Base-by-base conservation (phyloP, 2,329 filamentous ascomycete genomes). In the Fusarium concolor region DNA sequence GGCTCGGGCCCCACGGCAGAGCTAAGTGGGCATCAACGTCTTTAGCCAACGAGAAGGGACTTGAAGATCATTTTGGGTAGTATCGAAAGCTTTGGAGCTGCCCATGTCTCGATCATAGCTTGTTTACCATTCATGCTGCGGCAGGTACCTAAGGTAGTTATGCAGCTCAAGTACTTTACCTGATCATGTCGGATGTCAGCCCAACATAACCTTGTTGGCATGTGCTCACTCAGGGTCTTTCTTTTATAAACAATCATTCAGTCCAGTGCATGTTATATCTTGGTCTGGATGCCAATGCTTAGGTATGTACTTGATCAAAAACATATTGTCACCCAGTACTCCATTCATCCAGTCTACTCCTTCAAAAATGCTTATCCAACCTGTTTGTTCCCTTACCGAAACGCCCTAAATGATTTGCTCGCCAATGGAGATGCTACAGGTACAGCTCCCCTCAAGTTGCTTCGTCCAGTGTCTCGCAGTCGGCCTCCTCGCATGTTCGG, bases 401-500 rank as follows among this genome's bases (percentile, higher is more conserved):
- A 82, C 47, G 79, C 79, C 69, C 77, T 78, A 61, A 82, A 80
- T 22, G 79, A 79, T 69, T 81, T 84, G 69, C 77, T 82, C 62
- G 79, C 76, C 42, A 83, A 67, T 26, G 82, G 81, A 26, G 80
- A 83, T 42, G 76, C 72, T 26, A 63, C 75, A 20, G 69, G 67
- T 43, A 69, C 67, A 53, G 67, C 45, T 28, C 75, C 68, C 42
- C 70, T 57, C 56, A 62, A 60, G 42, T 66, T 76, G 26, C 71
- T 69, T 51, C 79, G 78, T 4, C 80, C 79, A 54, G 78, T 79
- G 49, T 85, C 83, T 52, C 82, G 81, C 56, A 83, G 76, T 41
- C 85, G 81, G 22, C 83, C 80, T 31, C 82, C 82, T 24, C 84
- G 81, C 74, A 83, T 81, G 61, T 84, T 86, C 2, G 87, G 85